Conservation (phyloP, 2,329 filamentous ascomycete species). For the Botrytis tulipae region DNA sequence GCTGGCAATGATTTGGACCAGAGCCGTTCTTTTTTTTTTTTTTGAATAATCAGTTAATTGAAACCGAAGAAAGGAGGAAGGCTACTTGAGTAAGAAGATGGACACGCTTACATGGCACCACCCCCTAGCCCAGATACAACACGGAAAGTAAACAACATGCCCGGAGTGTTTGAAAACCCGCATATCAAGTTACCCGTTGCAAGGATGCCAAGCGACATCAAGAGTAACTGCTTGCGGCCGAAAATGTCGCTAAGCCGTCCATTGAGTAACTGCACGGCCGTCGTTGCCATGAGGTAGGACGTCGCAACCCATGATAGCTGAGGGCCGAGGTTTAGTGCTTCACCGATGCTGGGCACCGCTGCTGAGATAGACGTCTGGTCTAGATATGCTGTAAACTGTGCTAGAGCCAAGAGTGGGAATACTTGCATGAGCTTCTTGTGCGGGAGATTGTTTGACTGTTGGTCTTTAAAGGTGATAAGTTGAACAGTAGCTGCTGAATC, state of each 20-base stretch:
- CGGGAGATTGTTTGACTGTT: constrained; percentile 13
- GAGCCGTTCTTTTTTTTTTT: constrained; percentile 13
- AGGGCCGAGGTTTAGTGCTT: constrained; percentile 15
- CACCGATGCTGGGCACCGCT: constrained; percentile 20
- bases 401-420: constrained; percentile 21
- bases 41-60: neutral
- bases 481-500: constrained; percentile 5
- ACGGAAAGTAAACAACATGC: constrained; percentile 14
- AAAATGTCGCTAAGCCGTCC: constrained; percentile 23
- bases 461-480: constrained; percentile 1
- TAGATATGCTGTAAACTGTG: constrained; percentile 22
- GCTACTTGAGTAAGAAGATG: neutral
- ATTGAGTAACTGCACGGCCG: constrained; percentile 22
- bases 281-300: constrained; percentile 21
- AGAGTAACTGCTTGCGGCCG: constrained; percentile 19
- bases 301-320: constrained; percentile 21
- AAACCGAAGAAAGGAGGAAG: neutral
- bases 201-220: constrained; percentile 13
- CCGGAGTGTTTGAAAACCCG: constrained; percentile 21
- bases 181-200: constrained; percentile 20
- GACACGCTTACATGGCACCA: constrained; percentile 19
- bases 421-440: constrained; percentile 20
- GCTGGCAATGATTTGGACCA: constrained; percentile 20
- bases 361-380: constrained; percentile 24
- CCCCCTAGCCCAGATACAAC: constrained; percentile 22